A percentile compares a stretch with the other conserved stretches of the same genome.
Conservation (phyloP, 495 filamentous ascomycete genomes). For the Lichina pygmaea region DNA sequence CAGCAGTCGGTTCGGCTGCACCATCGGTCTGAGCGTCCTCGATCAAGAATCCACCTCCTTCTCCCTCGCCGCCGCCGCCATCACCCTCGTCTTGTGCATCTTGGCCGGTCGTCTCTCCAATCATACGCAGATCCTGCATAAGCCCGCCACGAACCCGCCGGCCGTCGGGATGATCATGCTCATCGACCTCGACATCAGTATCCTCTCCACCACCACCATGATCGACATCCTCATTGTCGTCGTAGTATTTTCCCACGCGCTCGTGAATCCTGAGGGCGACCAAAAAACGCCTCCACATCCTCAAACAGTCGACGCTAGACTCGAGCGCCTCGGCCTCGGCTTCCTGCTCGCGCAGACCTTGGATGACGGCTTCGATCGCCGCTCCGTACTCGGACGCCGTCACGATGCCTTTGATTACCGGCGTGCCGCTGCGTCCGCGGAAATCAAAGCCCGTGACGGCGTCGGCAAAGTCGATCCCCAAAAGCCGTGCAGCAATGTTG, state of each 20-base stretch:
- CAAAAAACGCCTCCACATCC: conserved; percentile 53
- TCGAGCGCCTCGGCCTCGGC: conserved; percentile 27
- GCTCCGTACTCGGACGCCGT: conserved; percentile 43
- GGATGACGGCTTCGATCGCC: conserved; percentile 39
- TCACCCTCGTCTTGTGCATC: background rate
- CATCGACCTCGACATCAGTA: background rate
- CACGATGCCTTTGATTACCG: conserved; percentile 48
- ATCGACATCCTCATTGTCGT: conserved; percentile 9
- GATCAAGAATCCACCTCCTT: conserved; percentile 11
- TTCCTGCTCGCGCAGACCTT: conserved; percentile 32
- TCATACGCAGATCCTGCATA: no score
- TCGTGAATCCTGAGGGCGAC: conserved; percentile 51
- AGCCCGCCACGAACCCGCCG: no score
- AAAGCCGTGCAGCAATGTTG: conserved; percentile 40
- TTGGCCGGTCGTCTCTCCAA: background rate
- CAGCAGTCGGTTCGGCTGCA: no score
- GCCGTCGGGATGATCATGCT: background rate
- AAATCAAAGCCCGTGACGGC: conserved; percentile 83
- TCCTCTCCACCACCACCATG: background rate
- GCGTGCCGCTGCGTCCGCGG: conserved; percentile 54
- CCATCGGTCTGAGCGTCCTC: conserved; percentile 1
- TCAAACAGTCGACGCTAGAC: conserved; percentile 28
- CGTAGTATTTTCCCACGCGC: conserved; percentile 36
- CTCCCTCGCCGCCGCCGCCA: background rate
- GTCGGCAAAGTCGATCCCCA: conserved; percentile 68